These are phyloP conservation scores for Diaporthe australafricana DNA, from an alignment of 2,329 filamentous ascomycete genomes.

Conservation along the genomic window DNA sequence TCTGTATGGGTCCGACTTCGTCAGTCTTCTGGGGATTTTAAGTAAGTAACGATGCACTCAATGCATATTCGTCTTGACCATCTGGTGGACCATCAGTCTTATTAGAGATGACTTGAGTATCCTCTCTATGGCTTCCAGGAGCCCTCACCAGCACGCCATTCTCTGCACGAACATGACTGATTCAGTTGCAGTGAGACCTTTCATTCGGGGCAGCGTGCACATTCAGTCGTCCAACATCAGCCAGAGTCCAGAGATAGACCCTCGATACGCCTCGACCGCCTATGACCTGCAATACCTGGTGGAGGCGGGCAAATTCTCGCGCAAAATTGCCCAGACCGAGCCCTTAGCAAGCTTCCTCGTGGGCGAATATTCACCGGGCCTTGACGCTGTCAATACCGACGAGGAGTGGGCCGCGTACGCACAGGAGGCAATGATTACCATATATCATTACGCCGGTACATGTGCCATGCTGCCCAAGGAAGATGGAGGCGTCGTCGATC, in stretches of 20 bases:
- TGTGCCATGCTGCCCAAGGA: slow-evolving; percentile 54
- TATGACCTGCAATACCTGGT: slow-evolving; percentile 45
- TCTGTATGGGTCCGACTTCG: slow-evolving; percentile 47
- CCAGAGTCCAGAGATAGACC: slow-evolving; percentile 49
- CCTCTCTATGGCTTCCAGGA: too few species aligned
- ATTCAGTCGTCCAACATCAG: slow-evolving; percentile 49
- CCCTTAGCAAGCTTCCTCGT: slow-evolving; percentile 47
- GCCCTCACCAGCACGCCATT: too few species aligned
- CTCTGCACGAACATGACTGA: slow-evolving; percentile 35
- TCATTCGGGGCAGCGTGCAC: slow-evolving; percentile 52
- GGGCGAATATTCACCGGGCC: slow-evolving; percentile 50
- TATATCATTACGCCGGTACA: slow-evolving; percentile 53
- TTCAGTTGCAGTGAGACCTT: slow-evolving; percentile 45
- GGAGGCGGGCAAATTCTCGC: slow-evolving; percentile 45
- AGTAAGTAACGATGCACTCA: background rate
- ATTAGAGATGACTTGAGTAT: too few species aligned
- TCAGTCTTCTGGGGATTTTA: slow-evolving; percentile 35
- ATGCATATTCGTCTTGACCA: too few species aligned
- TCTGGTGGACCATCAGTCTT: too few species aligned
- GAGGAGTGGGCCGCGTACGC: slow-evolving; percentile 37
- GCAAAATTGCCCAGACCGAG: slow-evolving; percentile 46
- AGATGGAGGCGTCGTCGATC: slow-evolving; percentile 54
- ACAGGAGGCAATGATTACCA: background rate
- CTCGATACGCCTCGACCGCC: slow-evolving; percentile 45
- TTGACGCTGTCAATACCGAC: slow-evolving; percentile 39